Base-by-base conservation (phyloP, 768 basidiomycete genomes). In the Rhodotorula diobovata region DNA sequence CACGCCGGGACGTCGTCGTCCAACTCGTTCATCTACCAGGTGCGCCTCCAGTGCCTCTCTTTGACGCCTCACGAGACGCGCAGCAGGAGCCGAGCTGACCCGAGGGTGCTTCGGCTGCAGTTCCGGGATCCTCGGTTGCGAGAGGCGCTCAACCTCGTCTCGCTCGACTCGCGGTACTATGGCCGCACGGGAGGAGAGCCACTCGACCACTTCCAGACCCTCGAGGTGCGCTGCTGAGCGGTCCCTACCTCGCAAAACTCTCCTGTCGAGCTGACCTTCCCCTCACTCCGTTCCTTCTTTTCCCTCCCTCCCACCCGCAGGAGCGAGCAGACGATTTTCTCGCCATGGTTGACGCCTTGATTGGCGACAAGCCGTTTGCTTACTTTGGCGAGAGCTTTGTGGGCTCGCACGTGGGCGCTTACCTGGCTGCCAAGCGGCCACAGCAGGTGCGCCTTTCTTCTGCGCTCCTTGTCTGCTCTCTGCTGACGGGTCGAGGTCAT, bases 291-390 rank as follows among this genome's bases (percentile, higher is more conserved):
- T n/a, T n/a, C 34, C 18, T 35, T 55, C 32, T 10, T 16, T 21
- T 10, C 15, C 32, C 55, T 20, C 35, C 20, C 12, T 30, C 9
- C 10, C 11, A 30, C 7, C 20, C n/a, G 28, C 61, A 68, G 67
- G 67, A 69, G 41, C 68, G 68, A 12, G 68, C 68, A 6, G 68
- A 70, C 25, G 68, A 70, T 43, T 14, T 70, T 28, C 41, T 70
- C 25, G 68, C 53, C 14, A 63, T 62, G 15, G 55, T 70, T 28
- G 68, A 70, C n/a, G 58, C 58, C 6, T 58, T 70, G 8, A 7
- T 70, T 1, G 63, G 57, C 15, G 63, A 64, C 28, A 32, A 63
- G 45, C 63, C 63, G 5, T 70, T 70, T 34, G 41, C 59, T 16
- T 50, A 54, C 23, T 54, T 70, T 15, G 68, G 68, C 7, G 68